Evolutionary conservation across 495 filamentous ascomycete species (phyloP).

Genomic region (Neurospora sp.): DNA sequence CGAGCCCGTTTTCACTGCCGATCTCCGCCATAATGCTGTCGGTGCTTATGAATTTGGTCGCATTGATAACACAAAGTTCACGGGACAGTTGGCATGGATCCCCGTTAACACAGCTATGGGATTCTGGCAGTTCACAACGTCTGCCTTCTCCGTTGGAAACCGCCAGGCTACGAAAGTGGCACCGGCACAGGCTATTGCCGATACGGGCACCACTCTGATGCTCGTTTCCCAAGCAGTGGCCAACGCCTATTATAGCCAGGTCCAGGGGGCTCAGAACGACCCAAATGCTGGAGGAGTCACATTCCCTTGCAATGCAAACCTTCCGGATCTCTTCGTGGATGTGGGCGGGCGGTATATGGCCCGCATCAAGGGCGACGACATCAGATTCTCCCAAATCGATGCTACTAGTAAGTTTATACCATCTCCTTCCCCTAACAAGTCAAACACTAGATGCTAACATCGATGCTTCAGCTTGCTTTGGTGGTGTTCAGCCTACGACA

Average conservation of each 20-base stretch:
- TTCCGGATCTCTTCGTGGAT: slow-evolving; percentile 60
- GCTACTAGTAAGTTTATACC: slow-evolving; percentile 26
- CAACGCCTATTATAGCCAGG: slow-evolving; percentile 51
- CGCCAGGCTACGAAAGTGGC: slow-evolving; percentile 22
- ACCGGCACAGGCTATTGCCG: slow-evolving; percentile 52
- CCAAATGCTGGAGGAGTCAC: slow-evolving; percentile 47
- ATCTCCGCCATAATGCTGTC: slow-evolving; percentile 48
- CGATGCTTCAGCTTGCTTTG: slow-evolving; percentile 49
- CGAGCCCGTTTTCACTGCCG: slow-evolving; percentile 62
- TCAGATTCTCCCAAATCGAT: slow-evolving; percentile 56
- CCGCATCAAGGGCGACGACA: slow-evolving; percentile 52
- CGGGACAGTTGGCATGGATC: slow-evolving; percentile 52
- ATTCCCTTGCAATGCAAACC: slow-evolving; percentile 49
- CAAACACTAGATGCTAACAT: slow-evolving; percentile 4
- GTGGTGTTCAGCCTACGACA: slow-evolving; percentile 57
- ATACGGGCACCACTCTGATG: slow-evolving; percentile 66
- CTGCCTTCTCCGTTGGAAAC: slow-evolving; percentile 45
- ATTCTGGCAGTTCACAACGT: slow-evolving; percentile 66
- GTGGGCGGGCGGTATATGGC: slow-evolving; percentile 52
- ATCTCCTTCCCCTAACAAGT: background rate
- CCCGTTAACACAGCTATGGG: slow-evolving; percentile 52
- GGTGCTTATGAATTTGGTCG: slow-evolving; percentile 72
- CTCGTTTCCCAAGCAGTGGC: slow-evolving; percentile 55
- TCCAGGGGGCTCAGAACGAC: slow-evolving; percentile 44
- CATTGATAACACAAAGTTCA: slow-evolving; percentile 58